These are phyloP conservation scores for Candida nonsorbophila DNA, from an alignment of 805 yeast genomes.

Conservation along the genomic window DNA sequence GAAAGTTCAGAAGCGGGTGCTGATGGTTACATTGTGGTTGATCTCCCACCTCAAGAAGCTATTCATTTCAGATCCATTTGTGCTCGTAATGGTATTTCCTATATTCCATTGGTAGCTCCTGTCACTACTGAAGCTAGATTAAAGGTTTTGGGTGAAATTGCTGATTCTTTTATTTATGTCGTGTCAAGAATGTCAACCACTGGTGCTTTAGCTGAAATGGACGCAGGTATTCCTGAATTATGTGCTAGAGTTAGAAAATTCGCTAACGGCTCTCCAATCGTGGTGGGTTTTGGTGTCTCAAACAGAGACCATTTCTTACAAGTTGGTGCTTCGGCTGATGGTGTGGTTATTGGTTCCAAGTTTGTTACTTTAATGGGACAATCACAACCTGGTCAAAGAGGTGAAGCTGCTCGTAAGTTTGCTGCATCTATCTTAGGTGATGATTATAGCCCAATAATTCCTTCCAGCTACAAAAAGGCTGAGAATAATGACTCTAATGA, in stretches of 20 bases:
- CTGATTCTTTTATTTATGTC: conserved; percentile 94
- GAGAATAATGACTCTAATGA: conserved; percentile 16
- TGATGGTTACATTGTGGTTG: conserved; percentile 91
- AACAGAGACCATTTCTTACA: conserved; percentile 83
- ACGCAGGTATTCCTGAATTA: conserved; percentile 57
- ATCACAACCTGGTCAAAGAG: conserved; percentile 56
- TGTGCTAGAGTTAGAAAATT: conserved; percentile 70
- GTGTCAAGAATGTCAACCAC: conserved; percentile 98
- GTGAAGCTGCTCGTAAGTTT: conserved; percentile 58
- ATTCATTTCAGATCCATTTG: conserved; percentile 75
- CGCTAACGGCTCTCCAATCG: conserved; percentile 69
- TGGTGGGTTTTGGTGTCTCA: conserved; percentile 96
- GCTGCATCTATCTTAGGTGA: conserved; percentile 66
- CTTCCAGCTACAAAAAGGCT: conserved; percentile 17
- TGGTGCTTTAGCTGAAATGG: conserved; percentile 72
- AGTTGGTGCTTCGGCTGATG: conserved; percentile 83
- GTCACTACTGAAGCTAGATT: conserved; percentile 91
- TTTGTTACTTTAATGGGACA: conserved; percentile 67
- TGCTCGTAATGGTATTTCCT: conserved; percentile 63
- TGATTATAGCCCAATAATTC: conserved; percentile 28
- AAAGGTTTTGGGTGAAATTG: conserved; percentile 69
- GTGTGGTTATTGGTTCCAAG: conserved; percentile 93
- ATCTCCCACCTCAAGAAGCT: conserved; percentile 98
- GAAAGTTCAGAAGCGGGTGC: conserved; percentile 89
- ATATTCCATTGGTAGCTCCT: conserved; percentile 94